phyloP scores from a whole-genome alignment of 129 eudicot species.

The Glebionis coronaria region DNA sequence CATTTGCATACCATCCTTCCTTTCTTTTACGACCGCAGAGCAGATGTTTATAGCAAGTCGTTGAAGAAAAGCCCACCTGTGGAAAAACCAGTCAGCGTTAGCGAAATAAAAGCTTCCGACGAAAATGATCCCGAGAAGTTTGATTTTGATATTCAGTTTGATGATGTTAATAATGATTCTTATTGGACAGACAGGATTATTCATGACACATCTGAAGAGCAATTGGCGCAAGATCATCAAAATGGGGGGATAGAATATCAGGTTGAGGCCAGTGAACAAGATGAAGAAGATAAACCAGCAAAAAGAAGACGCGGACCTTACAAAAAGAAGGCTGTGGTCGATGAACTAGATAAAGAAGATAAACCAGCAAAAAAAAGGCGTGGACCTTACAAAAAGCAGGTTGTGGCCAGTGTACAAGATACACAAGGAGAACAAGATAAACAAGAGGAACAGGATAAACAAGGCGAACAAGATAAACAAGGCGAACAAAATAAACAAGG shows the following conservation, averaged over 20 bases:
- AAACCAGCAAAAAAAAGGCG: too few species aligned
- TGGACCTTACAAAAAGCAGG: too few species aligned
- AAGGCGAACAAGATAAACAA: too few species aligned
- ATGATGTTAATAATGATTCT: slow-evolving; percentile 71
- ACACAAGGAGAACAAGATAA: too few species aligned
- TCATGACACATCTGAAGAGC: slow-evolving; percentile 66
- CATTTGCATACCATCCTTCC: slow-evolving; percentile 33
- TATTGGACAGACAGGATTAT: slow-evolving; percentile 89
- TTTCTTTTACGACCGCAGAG: slow-evolving; percentile 62
- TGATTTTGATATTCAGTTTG: slow-evolving; percentile 30
- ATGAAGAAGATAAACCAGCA: slow-evolving; percentile 20
- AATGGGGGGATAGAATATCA: slow-evolving; percentile 41
- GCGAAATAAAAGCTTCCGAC: slow-evolving; percentile 40
- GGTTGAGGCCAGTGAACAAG: slow-evolving; percentile 31
- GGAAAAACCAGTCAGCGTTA: slow-evolving; percentile 31
- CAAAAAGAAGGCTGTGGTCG: too few species aligned
- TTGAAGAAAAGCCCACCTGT: slow-evolving; percentile 25
- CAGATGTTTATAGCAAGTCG: slow-evolving; percentile 41
- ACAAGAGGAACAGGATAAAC: too few species aligned
- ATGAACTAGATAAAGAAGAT: too few species aligned
- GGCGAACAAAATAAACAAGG: too few species aligned
- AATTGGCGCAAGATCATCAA: slow-evolving; percentile 38
- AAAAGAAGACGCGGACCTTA: slow-evolving; percentile 35
- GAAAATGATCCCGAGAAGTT: slow-evolving; percentile 37
- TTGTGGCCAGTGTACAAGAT: too few species aligned